Evolutionary conservation across 352 stramenopile genomes (phyloP).

Genomic region (Globisporangium middletonii): DNA sequence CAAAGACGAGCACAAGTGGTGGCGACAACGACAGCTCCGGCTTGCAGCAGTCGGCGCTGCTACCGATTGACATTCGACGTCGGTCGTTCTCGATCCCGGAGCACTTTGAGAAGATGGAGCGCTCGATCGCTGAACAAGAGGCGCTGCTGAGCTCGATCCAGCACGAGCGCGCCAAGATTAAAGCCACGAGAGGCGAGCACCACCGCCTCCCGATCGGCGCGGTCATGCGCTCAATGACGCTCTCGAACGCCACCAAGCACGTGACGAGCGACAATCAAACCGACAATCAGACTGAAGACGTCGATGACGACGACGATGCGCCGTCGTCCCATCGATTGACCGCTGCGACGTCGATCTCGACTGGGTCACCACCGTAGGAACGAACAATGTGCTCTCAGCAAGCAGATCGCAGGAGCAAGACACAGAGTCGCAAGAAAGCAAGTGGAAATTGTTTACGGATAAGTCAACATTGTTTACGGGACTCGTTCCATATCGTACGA

Average conservation of each 20-base stretch:
- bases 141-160: constrained; percentile 52
- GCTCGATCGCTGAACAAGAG: constrained; percentile 60
- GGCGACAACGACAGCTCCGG: not conserved
- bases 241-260: not conserved
- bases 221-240: constrained; percentile 12
- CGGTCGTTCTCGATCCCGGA: constrained; percentile 47
- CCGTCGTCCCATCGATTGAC: not conserved
- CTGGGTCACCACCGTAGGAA: not conserved
- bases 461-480: too few relatives aligned
- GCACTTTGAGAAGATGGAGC: constrained; percentile 45
- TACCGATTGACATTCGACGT: constrained; percentile 16
- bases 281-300: not conserved
- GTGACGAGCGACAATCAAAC: not conserved
- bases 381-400: too few relatives aligned
- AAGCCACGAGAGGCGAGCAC: constrained; percentile 6
- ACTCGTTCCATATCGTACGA: not conserved
- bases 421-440: not conserved
- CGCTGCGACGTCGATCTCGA: not conserved
- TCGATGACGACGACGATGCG: not conserved
- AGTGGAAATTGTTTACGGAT: not conserved
- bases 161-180: constrained; percentile 40
- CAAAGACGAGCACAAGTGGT: not conserved
- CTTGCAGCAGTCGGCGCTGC: constrained; percentile 5
- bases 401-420: too few relatives aligned
- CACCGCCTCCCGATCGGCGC: constrained; percentile 15